Conservation (phyloP, 176 grass and related monocot genomes). For the Elaeis guineensis region DNA sequence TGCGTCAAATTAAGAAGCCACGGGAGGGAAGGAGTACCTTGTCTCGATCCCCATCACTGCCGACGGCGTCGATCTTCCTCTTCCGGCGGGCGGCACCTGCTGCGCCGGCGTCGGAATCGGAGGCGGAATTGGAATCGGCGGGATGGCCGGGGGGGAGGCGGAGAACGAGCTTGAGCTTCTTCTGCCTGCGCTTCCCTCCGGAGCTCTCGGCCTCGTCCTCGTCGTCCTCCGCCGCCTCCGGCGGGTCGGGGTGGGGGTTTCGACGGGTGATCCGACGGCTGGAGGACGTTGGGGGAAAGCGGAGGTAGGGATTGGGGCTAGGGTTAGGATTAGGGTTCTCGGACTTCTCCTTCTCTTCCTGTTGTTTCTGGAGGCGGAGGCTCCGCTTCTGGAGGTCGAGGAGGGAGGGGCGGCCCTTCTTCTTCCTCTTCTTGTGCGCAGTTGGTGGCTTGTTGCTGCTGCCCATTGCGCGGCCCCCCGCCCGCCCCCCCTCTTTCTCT, state of each 20-base stretch:
- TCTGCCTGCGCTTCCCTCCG: slow-evolving; percentile 4
- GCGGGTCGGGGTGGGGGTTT: slow-evolving; percentile 6
- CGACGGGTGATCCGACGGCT: slow-evolving; percentile 10
- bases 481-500: too few relatives aligned
- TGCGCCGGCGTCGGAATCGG: background rate
- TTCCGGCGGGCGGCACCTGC: background rate
- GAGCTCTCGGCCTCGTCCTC: background rate
- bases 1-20: background rate
- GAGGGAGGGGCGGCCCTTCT: slow-evolving; percentile 45
- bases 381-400: slow-evolving; percentile 40
- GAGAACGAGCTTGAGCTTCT: slow-evolving; percentile 9
- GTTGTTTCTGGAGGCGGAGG: slow-evolving; percentile 26
- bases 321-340: slow-evolving; percentile 6
- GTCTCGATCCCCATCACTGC: slow-evolving; percentile 10
- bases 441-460: slow-evolving; percentile 14
- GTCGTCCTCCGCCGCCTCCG: background rate
- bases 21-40: background rate
- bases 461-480: slow-evolving; percentile 22
- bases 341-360: slow-evolving; percentile 8
- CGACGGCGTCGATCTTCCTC: background rate
- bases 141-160: background rate
- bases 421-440: slow-evolving; percentile 19
- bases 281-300: background rate
- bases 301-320: slow-evolving; percentile 11
- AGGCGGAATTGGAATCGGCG: background rate